phyloP scores from a whole-genome alignment of 164 flowering plant species.

The Kingdonia uniflora region DNA sequence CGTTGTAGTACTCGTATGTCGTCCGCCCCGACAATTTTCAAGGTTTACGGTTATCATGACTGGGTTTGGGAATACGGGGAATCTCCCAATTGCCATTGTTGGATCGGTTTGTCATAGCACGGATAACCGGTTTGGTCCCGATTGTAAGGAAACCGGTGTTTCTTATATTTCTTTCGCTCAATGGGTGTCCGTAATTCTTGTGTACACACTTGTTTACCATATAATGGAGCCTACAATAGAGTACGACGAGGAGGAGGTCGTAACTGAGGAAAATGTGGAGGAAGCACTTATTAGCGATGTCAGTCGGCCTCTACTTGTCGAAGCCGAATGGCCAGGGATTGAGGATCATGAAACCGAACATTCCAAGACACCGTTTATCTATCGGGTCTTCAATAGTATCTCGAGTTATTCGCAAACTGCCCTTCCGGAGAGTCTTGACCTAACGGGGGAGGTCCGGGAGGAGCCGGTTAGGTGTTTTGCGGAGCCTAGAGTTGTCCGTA shows the following conservation, averaged over 20 bases:
- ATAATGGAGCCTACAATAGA: slow-evolving; percentile 97
- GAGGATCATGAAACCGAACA: slow-evolving; percentile 79
- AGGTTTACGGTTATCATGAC: slow-evolving; percentile 76
- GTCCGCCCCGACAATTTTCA: slow-evolving; percentile 60
- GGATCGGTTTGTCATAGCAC: slow-evolving; percentile 67
- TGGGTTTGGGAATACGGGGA: slow-evolving; percentile 89
- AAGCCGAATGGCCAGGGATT: slow-evolving; percentile 93
- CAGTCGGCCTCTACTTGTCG: slow-evolving; percentile 68
- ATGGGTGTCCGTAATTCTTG: slow-evolving; percentile 86
- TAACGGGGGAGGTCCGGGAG: slow-evolving; percentile 16
- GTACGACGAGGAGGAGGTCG: slow-evolving; percentile 53
- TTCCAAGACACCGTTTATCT: slow-evolving; percentile 70
- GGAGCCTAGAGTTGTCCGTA: slow-evolving; percentile 66
- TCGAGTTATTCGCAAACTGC: slow-evolving; percentile 31
- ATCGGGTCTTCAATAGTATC: slow-evolving; percentile 45
- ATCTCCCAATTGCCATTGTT: slow-evolving; percentile 66
- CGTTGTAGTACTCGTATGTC: slow-evolving; percentile 56
- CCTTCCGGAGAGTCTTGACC: slow-evolving; percentile 48
- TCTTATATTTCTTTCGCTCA: slow-evolving; percentile 86
- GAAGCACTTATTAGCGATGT: slow-evolving; percentile 12
- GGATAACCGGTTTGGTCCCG: slow-evolving; percentile 56
- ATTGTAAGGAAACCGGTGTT: slow-evolving; percentile 53
- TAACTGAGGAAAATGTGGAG: slow-evolving; percentile 35
- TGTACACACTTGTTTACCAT: slow-evolving; percentile 82
- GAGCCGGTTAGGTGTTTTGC: slow-evolving; percentile 58